Evolutionary conservation across 306 rosid species (phyloP).

Genomic region (peach (Prunus persica)): Prunus_persica_NCBIv2 NC_034013.1:12392501-12393000

Average conservation of each 20-base stretch:
- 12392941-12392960: constrained; percentile 56
- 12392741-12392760: not conserved
- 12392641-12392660: too few relatives aligned
- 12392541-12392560: not conserved
- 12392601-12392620: not conserved
- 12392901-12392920: constrained; percentile 67
- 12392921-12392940: constrained; percentile 74
- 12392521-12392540: not conserved
- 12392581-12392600: not conserved
- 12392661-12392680: too few relatives aligned
- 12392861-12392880: not conserved
- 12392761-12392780: not conserved
- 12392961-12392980: constrained; percentile 19
- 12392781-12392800: not conserved
- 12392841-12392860: not conserved
- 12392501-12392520: not conserved
- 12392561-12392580: not conserved
- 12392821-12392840: not conserved
- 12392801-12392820: not conserved
- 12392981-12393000: not conserved
- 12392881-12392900: constrained; percentile 50
- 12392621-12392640: not conserved
- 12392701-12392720: too few relatives aligned
- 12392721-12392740: constrained; percentile 1
- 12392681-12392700: too few relatives aligned